Base-by-base conservation (phyloP, 2,329 filamentous ascomycete genomes). In the Aspergillus fischeri region DNA sequence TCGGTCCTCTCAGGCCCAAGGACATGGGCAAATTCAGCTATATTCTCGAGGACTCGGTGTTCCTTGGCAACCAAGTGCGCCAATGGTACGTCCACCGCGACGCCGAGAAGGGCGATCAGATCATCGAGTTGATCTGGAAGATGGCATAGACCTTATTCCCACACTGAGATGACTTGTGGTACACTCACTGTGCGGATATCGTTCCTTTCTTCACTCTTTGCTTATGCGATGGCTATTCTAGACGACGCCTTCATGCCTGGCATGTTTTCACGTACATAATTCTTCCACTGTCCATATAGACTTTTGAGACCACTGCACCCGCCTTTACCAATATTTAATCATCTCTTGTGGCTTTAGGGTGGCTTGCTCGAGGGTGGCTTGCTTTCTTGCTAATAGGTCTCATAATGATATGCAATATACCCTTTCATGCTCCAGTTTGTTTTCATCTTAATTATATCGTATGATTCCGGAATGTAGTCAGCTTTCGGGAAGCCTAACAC, bases 31-130 rank as follows among this genome's bases (percentile, higher is more conserved):
- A 86, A 74, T 77, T 80, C 70, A 83, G 78, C 53, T 85, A 81
- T 57, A 66, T 68, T 10, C 68, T 86, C 4, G 68, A 73, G 17
- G 79, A 81, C 41, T 77, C 78, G 1, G 73, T 78, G 42, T 61
- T 75, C 9, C 73, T 77, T 32, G 70, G 68, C 3, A 76, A 77
- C 27, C 72, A 72, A 48, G 73, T 86, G 7, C 77, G 78, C n/a
- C 84, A 86, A 66, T 73, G 83, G 50, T 86, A 85, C 57, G 73
- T 86, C 7, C 75, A 78, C 60, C 73, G 75, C 29, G 76, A 78
- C 21, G 63, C 75, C 35, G 69, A 73, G 45, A 60, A 70, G 9
- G 67, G 68, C 6, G 77, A 76, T 38, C 74, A 78, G 55, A 65
- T 78, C 11, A 52, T 77, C 27, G 75, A 77, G 54, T 64, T 77